phyloP scores from a whole-genome alignment of 169 alveolate genomes.

The Plasmodium inui region DNA sequence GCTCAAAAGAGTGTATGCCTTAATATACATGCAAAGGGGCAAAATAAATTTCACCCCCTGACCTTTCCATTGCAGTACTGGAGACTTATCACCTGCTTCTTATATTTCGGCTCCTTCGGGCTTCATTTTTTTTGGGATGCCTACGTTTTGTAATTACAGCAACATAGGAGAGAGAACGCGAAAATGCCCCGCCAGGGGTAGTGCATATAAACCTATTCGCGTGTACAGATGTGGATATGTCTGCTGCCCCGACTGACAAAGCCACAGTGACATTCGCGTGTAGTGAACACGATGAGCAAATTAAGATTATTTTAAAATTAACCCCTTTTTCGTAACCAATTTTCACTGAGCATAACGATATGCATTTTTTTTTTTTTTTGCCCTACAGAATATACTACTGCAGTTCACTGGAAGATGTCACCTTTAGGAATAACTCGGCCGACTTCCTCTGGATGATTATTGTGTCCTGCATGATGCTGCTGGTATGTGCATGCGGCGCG shows the following conservation, averaged over 20 bases:
- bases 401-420: constrained; percentile 85
- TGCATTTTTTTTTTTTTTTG: neutral
- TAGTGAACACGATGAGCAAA: neutral
- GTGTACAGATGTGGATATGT: constrained; percentile 43
- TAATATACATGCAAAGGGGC: neutral
- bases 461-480: constrained; percentile 82
- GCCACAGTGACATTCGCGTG: neutral
- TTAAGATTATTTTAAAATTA: neutral
- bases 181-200: constrained; percentile 28
- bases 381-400: constrained; percentile 83
- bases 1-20: neutral
- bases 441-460: constrained; percentile 90
- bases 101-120: constrained; percentile 93
- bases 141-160: constrained; percentile 88
- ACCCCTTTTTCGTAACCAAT: neutral
- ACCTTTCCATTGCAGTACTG: constrained; percentile 82
- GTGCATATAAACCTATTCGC: neutral
- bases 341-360: neutral
- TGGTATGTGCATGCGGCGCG: constrained; percentile 52
- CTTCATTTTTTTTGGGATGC: constrained; percentile 93
- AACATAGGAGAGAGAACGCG: constrained; percentile 77
- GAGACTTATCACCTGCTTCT: constrained; percentile 92
- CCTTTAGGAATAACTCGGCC: constrained; percentile 88
- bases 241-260: neutral
- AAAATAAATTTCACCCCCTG: neutral